Conservation (phyloP, 495 filamentous ascomycete species). For the Penicillium chermesinum region DNA sequence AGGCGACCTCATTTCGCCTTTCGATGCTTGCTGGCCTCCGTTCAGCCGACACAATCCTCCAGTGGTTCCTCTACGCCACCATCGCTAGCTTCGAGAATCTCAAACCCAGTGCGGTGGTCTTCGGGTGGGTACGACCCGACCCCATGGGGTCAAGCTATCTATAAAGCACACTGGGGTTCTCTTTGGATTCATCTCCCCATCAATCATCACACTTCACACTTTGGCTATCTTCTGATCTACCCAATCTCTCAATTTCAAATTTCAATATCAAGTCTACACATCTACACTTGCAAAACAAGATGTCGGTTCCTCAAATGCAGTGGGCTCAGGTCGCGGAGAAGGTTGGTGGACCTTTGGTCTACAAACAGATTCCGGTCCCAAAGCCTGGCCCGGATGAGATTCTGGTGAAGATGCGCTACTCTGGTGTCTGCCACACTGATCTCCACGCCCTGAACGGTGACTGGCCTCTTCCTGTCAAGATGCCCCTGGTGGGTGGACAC, state of each 20-base stretch:
- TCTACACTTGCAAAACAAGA: constrained; percentile 6
- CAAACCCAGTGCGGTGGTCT: too few relatives aligned
- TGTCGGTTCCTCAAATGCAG: constrained; percentile 65
- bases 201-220: too few relatives aligned
- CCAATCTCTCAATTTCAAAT: background rate
- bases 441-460: constrained; percentile 82
- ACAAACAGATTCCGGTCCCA: constrained; percentile 78
- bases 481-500: constrained; percentile 89
- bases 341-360: constrained; percentile 64
- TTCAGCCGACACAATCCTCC: too few relatives aligned
- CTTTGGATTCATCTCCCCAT: too few relatives aligned
- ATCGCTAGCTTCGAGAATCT: too few relatives aligned
- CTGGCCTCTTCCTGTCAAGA: constrained; percentile 75
- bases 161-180: too few relatives aligned
- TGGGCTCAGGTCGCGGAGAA: constrained; percentile 84
- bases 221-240: background rate
- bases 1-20: too few relatives aligned
- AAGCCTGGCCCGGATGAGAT: constrained; percentile 82
- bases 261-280: constrained; percentile 12
- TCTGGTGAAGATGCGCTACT: constrained; percentile 85
- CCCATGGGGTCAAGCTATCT: too few relatives aligned
- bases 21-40: too few relatives aligned
- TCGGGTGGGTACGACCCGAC: too few relatives aligned
- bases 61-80: too few relatives aligned
- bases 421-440: constrained; percentile 90